A percentile compares a stretch with the other conserved stretches of the same genome.
These are phyloP conservation scores for Penicillium capsulatum DNA, from an alignment of 2,329 filamentous ascomycete genomes.

Conservation along the genomic window DNA sequence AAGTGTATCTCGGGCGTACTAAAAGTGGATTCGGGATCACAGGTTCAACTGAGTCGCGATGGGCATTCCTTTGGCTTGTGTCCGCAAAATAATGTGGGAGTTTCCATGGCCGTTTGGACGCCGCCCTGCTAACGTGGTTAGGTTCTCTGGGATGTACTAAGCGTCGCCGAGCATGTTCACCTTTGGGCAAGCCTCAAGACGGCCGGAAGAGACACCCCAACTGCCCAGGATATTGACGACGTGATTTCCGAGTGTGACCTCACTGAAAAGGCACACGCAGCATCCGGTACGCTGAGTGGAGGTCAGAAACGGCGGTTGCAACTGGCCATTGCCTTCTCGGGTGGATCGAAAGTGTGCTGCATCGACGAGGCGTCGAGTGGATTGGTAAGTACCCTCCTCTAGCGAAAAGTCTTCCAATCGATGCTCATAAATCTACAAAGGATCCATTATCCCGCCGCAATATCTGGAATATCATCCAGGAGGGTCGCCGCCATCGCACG, in stretches of 20 bases:
- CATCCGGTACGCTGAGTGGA: slow-evolving; percentile 74
- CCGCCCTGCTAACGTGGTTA: neutral
- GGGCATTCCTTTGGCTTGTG: slow-evolving; percentile 79
- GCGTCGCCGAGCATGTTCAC: slow-evolving; percentile 73
- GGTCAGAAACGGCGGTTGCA: slow-evolving; percentile 92
- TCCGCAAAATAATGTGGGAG: slow-evolving; percentile 81
- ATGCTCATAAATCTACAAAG: neutral
- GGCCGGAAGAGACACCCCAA: slow-evolving; percentile 50
- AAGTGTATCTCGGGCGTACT: slow-evolving; percentile 82
- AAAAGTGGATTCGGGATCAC: slow-evolving; percentile 66
- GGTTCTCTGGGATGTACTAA: slow-evolving; percentile 76
- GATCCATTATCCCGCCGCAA: slow-evolving; percentile 83
- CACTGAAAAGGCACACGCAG: slow-evolving; percentile 65
- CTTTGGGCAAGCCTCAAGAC: slow-evolving; percentile 61
- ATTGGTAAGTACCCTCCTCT: slow-evolving; percentile 39
- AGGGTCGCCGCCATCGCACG: slow-evolving; percentile 74
- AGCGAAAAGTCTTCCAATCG: neutral
- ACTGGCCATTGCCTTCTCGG: slow-evolving; percentile 91
- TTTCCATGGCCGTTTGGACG: neutral
- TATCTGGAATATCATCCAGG: slow-evolving; percentile 89
- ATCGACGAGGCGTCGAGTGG: slow-evolving; percentile 89
- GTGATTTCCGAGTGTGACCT: slow-evolving; percentile 72
- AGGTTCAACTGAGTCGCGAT: slow-evolving; percentile 71
- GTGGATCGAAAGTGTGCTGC: slow-evolving; percentile 81
- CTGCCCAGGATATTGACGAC: slow-evolving; percentile 49